phyloP scores from a whole-genome alignment of 1,284 basidiomycete genomes.

The Microbotryum saponariae region DNA sequence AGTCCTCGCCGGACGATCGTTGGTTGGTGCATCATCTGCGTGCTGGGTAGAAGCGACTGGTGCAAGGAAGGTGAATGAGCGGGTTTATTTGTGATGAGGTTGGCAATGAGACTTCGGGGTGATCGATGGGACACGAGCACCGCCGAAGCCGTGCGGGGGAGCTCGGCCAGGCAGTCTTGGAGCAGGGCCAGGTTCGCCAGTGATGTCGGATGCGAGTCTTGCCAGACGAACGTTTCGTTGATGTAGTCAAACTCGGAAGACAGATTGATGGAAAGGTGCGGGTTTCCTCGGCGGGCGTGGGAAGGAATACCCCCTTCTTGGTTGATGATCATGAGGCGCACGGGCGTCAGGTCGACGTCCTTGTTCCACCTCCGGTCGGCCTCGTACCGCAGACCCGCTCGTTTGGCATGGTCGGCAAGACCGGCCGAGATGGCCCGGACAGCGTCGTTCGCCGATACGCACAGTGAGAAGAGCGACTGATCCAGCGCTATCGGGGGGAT shows the following conservation, averaged over 20 bases:
- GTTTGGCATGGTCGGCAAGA: constrained; percentile 52
- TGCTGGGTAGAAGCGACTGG: constrained; percentile 65
- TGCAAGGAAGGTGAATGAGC: constrained; percentile 91
- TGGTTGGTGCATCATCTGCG: constrained; percentile 81
- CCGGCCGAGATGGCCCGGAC: constrained; percentile 79
- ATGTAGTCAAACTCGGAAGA: constrained; percentile 82
- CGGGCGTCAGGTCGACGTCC: constrained; percentile 49
- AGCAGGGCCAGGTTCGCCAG: constrained; percentile 82
- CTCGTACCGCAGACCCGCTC: constrained; percentile 29
- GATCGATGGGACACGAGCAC: constrained; percentile 96
- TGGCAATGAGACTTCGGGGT: constrained; percentile 87
- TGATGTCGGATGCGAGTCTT: constrained; percentile 70
- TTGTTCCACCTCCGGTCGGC: constrained; percentile 23
- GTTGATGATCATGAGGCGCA: constrained; percentile 96
- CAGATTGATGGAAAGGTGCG: constrained; percentile 93
- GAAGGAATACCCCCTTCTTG: constrained; percentile 95
- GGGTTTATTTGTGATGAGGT: constrained; percentile 97
- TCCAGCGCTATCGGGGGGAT: constrained; percentile 90
- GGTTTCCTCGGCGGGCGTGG: constrained; percentile 86
- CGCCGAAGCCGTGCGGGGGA: constrained; percentile 88
- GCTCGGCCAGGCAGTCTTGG: constrained; percentile 76
- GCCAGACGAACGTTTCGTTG: constrained; percentile 81
- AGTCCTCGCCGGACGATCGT: constrained; percentile 85
- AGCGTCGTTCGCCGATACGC: constrained; percentile 83
- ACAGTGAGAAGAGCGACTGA: constrained; percentile 75